Evolutionary conservation across 2,329 filamentous ascomycete species (phyloP), one percentile per base, ranked within the genome.

Genomic region (Aspergillus bombycis): DNA sequence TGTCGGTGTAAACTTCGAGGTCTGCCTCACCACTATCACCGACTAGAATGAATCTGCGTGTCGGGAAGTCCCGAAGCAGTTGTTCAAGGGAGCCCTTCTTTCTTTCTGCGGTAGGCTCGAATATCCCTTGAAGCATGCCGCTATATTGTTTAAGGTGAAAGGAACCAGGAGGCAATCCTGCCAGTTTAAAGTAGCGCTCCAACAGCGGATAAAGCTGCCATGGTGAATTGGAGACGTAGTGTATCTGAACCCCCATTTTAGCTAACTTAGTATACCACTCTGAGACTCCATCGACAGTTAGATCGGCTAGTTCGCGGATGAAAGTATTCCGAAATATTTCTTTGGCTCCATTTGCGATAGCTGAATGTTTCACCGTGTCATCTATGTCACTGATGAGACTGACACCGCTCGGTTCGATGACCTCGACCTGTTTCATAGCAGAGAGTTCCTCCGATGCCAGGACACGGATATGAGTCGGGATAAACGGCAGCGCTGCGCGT

Each of bases 141-240:
- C 88, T 92, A 78, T 99, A 99, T 68, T 96, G 93, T 77, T 99
- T 99, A 68, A 99, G 78, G 75, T 99, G 96, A 68, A 98, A 91
- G 0, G 94, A 97, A 0, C 95, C 96, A 0, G 87, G 87, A 0
- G 95, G 95, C 1, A 99, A 81, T 1, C 91, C 91, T 8, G 91
- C 91, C 46, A 90, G 79, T 67, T 89, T 88, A 76, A 98, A 96
- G 75, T 91, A 99, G 59, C 87, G 92, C 6, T 92, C 90, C 12
- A 99, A 82, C 2, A 98, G 88, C 0, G 95, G 95, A 71, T 92
- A 99, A 8, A 99, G 85, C 76, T 99, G 96, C 96, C 96, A 99
- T 0, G 95, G 95, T 57, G 94, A 96, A 78, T 99, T 99, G n/a
- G 95, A 99, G 68, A 97, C 96, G 77, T 99, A 99, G 75, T 99